Percentiles rank a stretch among this genome's conserved stretches.
Evolutionary conservation across 1,139 yeast genomes (phyloP).

Genomic region (Kurtzmaniella quercitrusa): DNA sequence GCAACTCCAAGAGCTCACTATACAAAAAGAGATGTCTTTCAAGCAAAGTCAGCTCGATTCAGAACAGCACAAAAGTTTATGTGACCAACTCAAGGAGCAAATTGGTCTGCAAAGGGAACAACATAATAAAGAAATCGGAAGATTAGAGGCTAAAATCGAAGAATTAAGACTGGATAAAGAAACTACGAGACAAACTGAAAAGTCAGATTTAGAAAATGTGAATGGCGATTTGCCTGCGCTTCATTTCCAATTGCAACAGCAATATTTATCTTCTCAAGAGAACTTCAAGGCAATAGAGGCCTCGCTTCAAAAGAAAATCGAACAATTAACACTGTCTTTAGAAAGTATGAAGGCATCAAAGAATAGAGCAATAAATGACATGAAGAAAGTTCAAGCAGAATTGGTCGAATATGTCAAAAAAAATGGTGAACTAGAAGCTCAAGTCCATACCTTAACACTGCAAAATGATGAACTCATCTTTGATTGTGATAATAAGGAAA

Average conservation of each 20-base stretch:
- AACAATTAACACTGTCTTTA: conserved; percentile 35
- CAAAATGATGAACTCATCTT: conserved; percentile 18
- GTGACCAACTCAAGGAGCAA: conserved; percentile 25
- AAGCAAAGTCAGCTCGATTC: conserved; percentile 35
- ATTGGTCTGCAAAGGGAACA: conserved; percentile 29
- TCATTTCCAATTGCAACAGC: conserved; percentile 57
- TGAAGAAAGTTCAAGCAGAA: conserved; percentile 20
- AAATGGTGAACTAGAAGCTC: conserved; percentile 15
- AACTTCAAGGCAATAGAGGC: conserved; percentile 65
- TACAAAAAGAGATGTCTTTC: conserved; percentile 37
- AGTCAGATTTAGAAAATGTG: conserved; percentile 16
- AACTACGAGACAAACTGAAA: conserved; percentile 1
- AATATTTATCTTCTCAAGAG: conserved; percentile 61
- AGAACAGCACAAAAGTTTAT: conserved; percentile 23
- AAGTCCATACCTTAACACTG: conserved; percentile 10
- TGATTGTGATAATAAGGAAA: conserved; percentile 20
- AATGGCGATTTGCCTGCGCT: conserved; percentile 36
- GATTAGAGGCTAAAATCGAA: conserved; percentile 50
- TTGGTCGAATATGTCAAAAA: conserved; percentile 21
- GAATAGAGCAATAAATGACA: conserved; percentile 24
- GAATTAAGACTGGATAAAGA: conserved; percentile 24
- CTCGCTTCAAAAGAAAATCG: conserved; percentile 43
- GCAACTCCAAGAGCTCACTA: conserved; percentile 34
- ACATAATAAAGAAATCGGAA: conserved; percentile 39
- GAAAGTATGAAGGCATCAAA: conserved; percentile 34